Percentiles rank a stretch among this genome's conserved stretches.
phyloP scores from a whole-genome alignment of 148 eudicot species.

The Drosera capensis region DNA sequence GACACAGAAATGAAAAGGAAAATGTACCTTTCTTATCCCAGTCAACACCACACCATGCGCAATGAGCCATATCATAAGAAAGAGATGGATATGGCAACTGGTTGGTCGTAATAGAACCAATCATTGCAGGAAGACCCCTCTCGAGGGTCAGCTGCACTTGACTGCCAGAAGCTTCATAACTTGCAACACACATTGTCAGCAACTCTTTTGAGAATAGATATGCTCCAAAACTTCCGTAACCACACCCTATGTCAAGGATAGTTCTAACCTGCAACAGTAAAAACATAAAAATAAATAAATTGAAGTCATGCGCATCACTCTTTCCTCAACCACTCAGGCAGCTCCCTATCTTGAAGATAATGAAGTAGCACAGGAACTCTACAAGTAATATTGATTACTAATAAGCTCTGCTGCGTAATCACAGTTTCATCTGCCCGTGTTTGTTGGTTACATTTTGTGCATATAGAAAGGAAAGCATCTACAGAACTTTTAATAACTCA shows the following conservation, averaged over 20 bases:
- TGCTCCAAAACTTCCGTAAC: conserved; percentile 94
- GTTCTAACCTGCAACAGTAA: conserved; percentile 55
- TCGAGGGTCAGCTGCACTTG: conserved; percentile 90
- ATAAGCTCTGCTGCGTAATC: no score
- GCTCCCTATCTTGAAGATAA: not conserved
- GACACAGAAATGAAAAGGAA: not conserved
- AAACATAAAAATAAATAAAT: no score
- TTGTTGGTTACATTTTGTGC: no score
- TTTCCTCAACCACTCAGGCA: not conserved
- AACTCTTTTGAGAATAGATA: conserved; percentile 63
- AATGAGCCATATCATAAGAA: conserved; percentile 89
- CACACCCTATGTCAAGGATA: conserved; percentile 86
- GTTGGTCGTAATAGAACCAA: conserved; percentile 52
- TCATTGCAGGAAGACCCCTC: conserved; percentile 95
- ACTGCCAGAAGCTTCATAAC: conserved; percentile 88
- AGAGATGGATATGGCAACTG: conserved; percentile 87
- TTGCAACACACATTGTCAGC: conserved; percentile 81
- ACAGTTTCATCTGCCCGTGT: no score
- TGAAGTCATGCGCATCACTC: not conserved
- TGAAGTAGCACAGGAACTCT: not conserved
- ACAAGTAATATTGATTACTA: not conserved
- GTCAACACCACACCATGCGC: conserved; percentile 68
- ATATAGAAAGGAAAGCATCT: no score
- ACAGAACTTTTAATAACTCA: no score
- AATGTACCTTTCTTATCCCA: conserved; percentile 78